phyloP scores from a whole-genome alignment of 108 stramenopile genomes.

The Cylindrotheca closterium region DNA sequence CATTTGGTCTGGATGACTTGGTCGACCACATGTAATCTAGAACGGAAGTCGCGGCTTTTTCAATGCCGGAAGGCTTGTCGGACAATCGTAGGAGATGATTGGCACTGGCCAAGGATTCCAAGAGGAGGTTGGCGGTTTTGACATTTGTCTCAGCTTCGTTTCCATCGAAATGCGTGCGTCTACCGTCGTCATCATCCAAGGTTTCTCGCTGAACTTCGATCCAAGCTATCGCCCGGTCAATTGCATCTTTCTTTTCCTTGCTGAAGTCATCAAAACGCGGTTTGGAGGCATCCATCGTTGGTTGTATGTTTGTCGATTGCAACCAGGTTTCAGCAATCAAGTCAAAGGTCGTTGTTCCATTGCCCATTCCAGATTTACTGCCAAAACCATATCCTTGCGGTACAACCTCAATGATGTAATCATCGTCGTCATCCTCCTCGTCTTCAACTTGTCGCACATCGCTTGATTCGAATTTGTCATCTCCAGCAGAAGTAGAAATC shows the following conservation, averaged over 20 bases:
- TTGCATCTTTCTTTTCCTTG: conserved; percentile 12
- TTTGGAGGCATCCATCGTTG: not conserved
- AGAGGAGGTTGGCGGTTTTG: conserved; percentile 32
- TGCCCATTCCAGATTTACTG: not conserved
- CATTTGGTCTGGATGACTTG: conserved; percentile 33
- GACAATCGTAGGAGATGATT: conserved; percentile 10
- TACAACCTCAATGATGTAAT: conserved; percentile 23
- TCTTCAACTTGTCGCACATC: conserved; percentile 7
- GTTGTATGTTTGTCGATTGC: not conserved
- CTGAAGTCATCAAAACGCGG: not conserved
- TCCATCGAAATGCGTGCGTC: conserved; percentile 15
- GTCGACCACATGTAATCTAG: conserved; percentile 37
- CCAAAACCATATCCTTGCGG: conserved; percentile 15
- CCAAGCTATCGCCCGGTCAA: conserved; percentile 21
- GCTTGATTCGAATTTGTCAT: not conserved
- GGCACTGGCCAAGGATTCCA: conserved; percentile 32
- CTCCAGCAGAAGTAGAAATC: not conserved
- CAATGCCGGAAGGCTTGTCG: conserved; percentile 15
- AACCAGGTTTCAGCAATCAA: conserved; percentile 34
- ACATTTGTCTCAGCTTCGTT: not conserved
- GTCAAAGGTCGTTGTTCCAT: conserved; percentile 21
- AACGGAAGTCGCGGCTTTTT: conserved; percentile 33
- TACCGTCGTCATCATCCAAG: not conserved
- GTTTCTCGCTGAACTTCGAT: conserved; percentile 7
- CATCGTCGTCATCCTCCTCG: conserved; percentile 36